Evolutionary conservation across 495 filamentous ascomycete genomes (phyloP).

Genomic region (Neurospora sp.): DNA sequence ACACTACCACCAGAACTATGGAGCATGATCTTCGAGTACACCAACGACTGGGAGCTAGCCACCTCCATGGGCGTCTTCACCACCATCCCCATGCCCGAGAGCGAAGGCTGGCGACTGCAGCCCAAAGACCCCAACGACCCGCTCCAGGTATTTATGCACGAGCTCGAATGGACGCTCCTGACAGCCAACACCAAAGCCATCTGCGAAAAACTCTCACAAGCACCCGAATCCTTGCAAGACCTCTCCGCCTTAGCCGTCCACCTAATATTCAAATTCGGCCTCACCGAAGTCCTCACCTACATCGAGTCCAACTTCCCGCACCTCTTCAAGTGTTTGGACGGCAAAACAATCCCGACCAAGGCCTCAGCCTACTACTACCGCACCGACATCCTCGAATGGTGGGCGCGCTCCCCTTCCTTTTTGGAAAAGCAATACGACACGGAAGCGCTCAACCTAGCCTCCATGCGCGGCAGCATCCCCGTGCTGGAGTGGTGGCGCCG

Average conservation of each 20-base stretch:
- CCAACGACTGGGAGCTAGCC: constrained; percentile 83
- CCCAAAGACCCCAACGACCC: constrained; percentile 32
- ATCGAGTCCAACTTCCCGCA: constrained; percentile 69
- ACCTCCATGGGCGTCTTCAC: constrained; percentile 70
- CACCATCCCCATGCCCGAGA: constrained; percentile 57
- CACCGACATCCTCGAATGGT: constrained; percentile 79
- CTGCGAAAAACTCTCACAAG: constrained; percentile 54
- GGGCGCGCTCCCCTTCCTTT: constrained; percentile 57
- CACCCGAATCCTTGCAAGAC: constrained; percentile 56
- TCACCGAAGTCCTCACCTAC: constrained; percentile 66
- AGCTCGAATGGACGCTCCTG: constrained; percentile 74
- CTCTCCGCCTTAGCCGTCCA: constrained; percentile 74
- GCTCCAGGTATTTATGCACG: constrained; percentile 44
- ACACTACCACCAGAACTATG: constrained; percentile 74
- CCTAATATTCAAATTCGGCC: constrained; percentile 82
- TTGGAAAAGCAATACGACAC: constrained; percentile 63
- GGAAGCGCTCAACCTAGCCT: constrained; percentile 81
- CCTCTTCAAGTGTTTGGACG: constrained; percentile 73
- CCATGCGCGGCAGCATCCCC: constrained; percentile 67
- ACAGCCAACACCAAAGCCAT: constrained; percentile 56
- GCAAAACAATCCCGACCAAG: constrained; percentile 73
- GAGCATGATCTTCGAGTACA: constrained; percentile 74
- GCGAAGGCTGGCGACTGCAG: constrained; percentile 47
- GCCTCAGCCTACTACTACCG: constrained; percentile 80
- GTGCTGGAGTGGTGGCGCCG: constrained; percentile 88